A percentile compares a stretch with the other conserved stretches of the same genome.
phyloP scores from a whole-genome alignment of 163 green algal species.

The Smithsoniella earleae region DNA sequence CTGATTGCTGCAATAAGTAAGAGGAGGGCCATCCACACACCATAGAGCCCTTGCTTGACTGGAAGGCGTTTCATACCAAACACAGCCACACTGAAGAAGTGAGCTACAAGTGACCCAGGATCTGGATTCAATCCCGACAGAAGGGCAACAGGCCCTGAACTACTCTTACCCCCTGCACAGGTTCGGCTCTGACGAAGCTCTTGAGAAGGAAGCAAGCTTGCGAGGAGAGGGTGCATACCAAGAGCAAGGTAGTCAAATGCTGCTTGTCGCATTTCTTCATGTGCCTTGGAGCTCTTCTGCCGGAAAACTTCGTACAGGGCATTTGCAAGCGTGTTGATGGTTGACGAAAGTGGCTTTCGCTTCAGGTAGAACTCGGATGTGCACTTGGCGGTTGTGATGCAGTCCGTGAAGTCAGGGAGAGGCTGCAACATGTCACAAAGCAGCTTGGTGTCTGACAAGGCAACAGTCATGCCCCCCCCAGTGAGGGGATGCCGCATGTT shows the following conservation, averaged over 20 bases:
- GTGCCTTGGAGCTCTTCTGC: constrained; percentile 52
- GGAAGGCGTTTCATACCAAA: constrained; percentile 77
- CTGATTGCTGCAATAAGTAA: constrained; percentile 70
- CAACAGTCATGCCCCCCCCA: constrained; percentile 91
- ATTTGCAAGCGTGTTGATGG: constrained; percentile 98
- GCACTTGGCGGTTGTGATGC: constrained; percentile 48
- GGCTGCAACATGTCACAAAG: constrained; percentile 82
- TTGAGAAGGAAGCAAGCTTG: no score
- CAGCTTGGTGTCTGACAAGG: constrained; percentile 71
- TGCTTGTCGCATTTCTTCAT: constrained; percentile 90
- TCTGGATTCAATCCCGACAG: constrained; percentile 69
- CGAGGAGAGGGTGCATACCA: constrained; percentile 61
- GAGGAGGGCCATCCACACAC: constrained; percentile 63
- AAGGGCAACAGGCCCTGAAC: constrained; percentile 64
- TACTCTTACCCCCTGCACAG: constrained; percentile 15
- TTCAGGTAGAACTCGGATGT: constrained; percentile 83
- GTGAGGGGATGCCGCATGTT: constrained; percentile 99
- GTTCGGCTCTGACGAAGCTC: no score
- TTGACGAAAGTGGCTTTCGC: constrained; percentile 85
- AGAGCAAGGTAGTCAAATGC: constrained; percentile 95
- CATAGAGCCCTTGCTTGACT: constrained; percentile 59
- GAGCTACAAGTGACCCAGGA: constrained; percentile 69
- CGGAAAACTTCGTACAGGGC: constrained; percentile 89
- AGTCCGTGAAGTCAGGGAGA: constrained; percentile 63
- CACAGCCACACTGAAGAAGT: constrained; percentile 94